A percentile compares a stretch with the other conserved stretches of the same genome.
phyloP scores from a whole-genome alignment of 768 basidiomycete species.

The Termitomyces sp. region DNA sequence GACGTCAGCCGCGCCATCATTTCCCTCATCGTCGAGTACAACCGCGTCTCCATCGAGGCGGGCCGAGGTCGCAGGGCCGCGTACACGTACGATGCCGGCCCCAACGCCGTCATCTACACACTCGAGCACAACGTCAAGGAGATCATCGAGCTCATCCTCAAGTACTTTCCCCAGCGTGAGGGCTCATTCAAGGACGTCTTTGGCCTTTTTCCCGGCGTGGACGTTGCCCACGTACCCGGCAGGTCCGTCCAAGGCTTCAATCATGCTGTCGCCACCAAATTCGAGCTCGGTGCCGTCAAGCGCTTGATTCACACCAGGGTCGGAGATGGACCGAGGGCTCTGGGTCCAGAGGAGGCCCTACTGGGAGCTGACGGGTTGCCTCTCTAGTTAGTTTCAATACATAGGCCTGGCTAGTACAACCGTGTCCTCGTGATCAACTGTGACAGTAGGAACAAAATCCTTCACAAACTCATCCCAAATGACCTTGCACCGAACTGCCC shows the following conservation, averaged over 20 bases:
- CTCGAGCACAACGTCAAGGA: constrained; percentile 69
- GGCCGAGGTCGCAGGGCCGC: constrained; percentile 72
- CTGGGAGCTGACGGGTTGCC: constrained; percentile 61
- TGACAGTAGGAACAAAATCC: no score
- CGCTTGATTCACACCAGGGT: constrained; percentile 88
- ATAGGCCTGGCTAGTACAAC: no score
- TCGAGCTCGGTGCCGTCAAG: constrained; percentile 76
- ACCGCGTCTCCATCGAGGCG: constrained; percentile 62
- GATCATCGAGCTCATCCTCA: constrained; percentile 69
- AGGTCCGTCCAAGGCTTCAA: constrained; percentile 71
- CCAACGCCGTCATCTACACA: constrained; percentile 97
- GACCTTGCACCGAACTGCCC: not conserved
- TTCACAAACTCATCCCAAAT: no score
- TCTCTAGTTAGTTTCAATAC: no score
- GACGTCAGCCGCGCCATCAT: constrained; percentile 96
- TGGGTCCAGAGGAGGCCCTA: constrained; percentile 59
- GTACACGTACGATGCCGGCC: constrained; percentile 99
- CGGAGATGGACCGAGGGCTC: constrained; percentile 82
- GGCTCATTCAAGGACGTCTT: constrained; percentile 72
- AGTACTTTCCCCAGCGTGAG: constrained; percentile 84
- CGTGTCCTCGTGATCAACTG: no score
- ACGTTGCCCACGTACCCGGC: constrained; percentile 35
- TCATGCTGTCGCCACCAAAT: constrained; percentile 65
- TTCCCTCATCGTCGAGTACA: constrained; percentile 85
- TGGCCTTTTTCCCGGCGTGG: constrained; percentile 43